Evolutionary conservation across 768 basidiomycete genomes (phyloP).

Genomic region (Russula foetens): DNA sequence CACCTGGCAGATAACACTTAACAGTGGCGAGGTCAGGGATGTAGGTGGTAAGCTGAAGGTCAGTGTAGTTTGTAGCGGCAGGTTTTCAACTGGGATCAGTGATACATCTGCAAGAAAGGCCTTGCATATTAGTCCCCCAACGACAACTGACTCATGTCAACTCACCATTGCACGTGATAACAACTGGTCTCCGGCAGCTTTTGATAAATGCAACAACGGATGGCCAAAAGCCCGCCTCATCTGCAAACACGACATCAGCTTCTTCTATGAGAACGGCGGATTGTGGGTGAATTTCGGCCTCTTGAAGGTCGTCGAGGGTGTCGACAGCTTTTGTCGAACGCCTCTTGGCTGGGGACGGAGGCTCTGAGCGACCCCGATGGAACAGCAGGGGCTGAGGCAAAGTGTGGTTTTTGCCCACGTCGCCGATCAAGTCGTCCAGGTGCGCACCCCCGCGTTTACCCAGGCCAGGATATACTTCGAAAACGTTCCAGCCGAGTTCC

Average conservation of each 20-base stretch:
- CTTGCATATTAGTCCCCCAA: conserved; percentile 11
- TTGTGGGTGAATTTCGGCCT: conserved; percentile 35
- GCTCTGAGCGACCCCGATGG: conserved; percentile 16
- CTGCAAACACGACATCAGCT: conserved; percentile 86
- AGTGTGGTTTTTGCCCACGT: conserved; percentile 89
- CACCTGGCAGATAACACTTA: conserved; percentile 16
- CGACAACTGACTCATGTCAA: background rate
- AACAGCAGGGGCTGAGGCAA: conserved; percentile 15
- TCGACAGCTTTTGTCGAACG: background rate
- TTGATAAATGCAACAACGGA: conserved; percentile 74
- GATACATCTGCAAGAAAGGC: conserved; percentile 46
- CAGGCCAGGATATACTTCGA: conserved; percentile 94
- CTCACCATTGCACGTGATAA: conserved; percentile 94
- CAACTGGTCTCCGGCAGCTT: conserved; percentile 78
- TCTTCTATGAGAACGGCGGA: conserved; percentile 91
- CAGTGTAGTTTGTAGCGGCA: conserved; percentile 71
- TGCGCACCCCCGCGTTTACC: conserved; percentile 80
- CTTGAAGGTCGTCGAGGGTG: background rate
- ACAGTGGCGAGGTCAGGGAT: conserved; percentile 20
- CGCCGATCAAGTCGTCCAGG: conserved; percentile 76
- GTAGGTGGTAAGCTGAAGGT: conserved; percentile 39
- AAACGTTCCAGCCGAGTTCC: conserved; percentile 93
- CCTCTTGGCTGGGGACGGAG: conserved; percentile 8
- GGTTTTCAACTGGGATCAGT: conserved; percentile 59
- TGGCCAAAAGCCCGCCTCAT: conserved; percentile 82